Percentiles rank a stretch among this genome's conserved stretches.
Evolutionary conservation across 257 asterid species (phyloP).

Genomic region (Rhazya stricta): DNA sequence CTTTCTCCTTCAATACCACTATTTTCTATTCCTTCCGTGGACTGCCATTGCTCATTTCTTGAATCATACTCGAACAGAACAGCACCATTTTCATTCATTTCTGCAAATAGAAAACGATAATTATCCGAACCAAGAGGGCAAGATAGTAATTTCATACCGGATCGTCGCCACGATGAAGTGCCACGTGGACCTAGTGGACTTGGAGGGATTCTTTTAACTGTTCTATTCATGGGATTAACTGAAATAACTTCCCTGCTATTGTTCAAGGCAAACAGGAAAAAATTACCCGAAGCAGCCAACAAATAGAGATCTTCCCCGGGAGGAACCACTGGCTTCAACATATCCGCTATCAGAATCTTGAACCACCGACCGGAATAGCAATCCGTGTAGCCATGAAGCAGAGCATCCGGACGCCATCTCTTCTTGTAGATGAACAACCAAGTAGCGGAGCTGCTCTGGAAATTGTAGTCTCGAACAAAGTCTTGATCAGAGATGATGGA

Average conservation of each 20-base stretch:
- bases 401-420: conserved; percentile 35
- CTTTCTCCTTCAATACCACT: neutral
- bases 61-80: conserved; percentile 35
- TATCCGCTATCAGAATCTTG: conserved; percentile 26
- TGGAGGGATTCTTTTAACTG: conserved; percentile 34
- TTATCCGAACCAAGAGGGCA: conserved; percentile 17
- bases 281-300: conserved; percentile 39
- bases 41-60: conserved; percentile 23
- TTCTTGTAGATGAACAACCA: conserved; percentile 41
- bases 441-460: conserved; percentile 25
- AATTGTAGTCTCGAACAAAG: conserved; percentile 33
- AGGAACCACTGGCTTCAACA: conserved; percentile 33
- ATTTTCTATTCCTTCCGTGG: conserved; percentile 19
- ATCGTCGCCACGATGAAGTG: conserved; percentile 42
- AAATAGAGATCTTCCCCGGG: conserved; percentile 42
- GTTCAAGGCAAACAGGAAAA: conserved; percentile 39
- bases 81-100: conserved; percentile 21
- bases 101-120: conserved; percentile 36
- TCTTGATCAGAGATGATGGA: conserved; percentile 29
- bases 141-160: conserved; percentile 36
- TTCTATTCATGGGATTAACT: conserved; percentile 29
- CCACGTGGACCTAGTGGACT: conserved; percentile 47
- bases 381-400: conserved; percentile 34
- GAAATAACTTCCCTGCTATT: conserved; percentile 38
- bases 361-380: conserved; percentile 32